Base-by-base conservation (phyloP, 2,329 filamentous ascomycete species). In the Erysiphe pulchra region DNA sequence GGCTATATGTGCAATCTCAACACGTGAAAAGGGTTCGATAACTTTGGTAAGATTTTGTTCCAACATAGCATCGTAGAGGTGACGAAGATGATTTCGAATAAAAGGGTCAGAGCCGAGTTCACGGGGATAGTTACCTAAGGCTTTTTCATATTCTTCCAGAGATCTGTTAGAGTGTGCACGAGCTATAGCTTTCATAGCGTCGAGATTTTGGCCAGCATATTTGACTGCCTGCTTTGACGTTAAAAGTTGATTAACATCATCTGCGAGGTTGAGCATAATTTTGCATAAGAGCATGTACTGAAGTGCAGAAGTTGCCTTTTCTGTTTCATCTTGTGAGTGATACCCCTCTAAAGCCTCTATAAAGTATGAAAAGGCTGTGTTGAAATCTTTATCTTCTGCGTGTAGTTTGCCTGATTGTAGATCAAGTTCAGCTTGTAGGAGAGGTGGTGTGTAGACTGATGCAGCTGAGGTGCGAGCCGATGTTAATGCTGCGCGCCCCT, bases 251-350 rank as follows among this genome's bases (percentile, higher is more conserved):
- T 87, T 92, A 61, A 98, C 87, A 62, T 98, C 92, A 67, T 95
- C 86, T 53, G 77, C 84, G 37, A 92, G 71, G 65, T 98, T 98
- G 55, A 98, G 72, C 92, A 98, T 98, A 62, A 98, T 90, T 69
- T 98, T 98, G 76, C 90, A 95, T 33, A 98, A 77, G 46, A 98
- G 74, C 90, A 98, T 98, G 70, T 98, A 98, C 68, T 98, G 90
- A 52, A 98, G 69, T 11, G 90, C 85, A 12, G 87, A 83, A n/a
- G 87, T 92, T n/a, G 92, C 90, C 64, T 86, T 85, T 51, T 71
- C 66, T 36, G 77, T 67, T 60, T 93, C 85, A 54, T 98, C 90
- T 61, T 92, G 85, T 42, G 79, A 78, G 64, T 90, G 84, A 64
- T 95, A 98, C 49, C 90, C 90, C 60, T 98, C 90, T 51, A 98